Percentiles rank a stretch among this genome's conserved stretches.
These are phyloP conservation scores for Nakazawaea pomicola DNA, from an alignment of 805 yeast genomes.

Conservation along the genomic window DNA sequence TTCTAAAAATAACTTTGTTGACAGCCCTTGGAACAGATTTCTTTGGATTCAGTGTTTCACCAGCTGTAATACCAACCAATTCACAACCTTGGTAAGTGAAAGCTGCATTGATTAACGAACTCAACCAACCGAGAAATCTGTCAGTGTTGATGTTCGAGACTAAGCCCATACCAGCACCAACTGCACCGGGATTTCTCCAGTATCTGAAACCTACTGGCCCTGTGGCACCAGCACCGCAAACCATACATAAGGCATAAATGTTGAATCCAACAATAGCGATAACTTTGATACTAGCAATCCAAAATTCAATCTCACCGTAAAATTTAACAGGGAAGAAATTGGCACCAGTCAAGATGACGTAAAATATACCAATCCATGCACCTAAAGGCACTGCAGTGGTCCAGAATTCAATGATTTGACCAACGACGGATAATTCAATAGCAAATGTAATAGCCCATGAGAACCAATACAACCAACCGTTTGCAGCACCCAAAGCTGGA, in stretches of 20 bases:
- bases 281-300: conserved; percentile 66
- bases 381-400: conserved; percentile 63
- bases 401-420: conserved; percentile 64
- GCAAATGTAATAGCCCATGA: conserved; percentile 78
- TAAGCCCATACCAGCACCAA: conserved; percentile 59
- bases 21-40: conserved; percentile 69
- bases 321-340: conserved; percentile 65
- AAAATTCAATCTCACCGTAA: conserved; percentile 74
- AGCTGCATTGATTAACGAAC: conserved; percentile 68
- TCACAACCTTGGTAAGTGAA: conserved; percentile 81
- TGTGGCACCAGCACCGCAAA: conserved; percentile 64
- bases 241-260: conserved; percentile 62
- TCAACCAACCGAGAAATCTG: conserved; percentile 64
- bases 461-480: conserved; percentile 72
- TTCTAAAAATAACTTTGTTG: conserved; percentile 62
- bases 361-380: conserved; percentile 69
- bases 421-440: conserved; percentile 65
- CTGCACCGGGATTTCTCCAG: conserved; percentile 77
- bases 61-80: conserved; percentile 68
- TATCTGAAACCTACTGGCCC: conserved; percentile 78
- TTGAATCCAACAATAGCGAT: conserved; percentile 69
- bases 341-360: conserved; percentile 44
- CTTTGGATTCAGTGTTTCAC: conserved; percentile 68
- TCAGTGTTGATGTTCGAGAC: conserved; percentile 45
- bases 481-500: conserved; percentile 69